These are phyloP conservation scores for Solanum pimpinellifolium DNA, from an alignment of 257 asterid genomes.

Conservation along the genomic window DNA sequence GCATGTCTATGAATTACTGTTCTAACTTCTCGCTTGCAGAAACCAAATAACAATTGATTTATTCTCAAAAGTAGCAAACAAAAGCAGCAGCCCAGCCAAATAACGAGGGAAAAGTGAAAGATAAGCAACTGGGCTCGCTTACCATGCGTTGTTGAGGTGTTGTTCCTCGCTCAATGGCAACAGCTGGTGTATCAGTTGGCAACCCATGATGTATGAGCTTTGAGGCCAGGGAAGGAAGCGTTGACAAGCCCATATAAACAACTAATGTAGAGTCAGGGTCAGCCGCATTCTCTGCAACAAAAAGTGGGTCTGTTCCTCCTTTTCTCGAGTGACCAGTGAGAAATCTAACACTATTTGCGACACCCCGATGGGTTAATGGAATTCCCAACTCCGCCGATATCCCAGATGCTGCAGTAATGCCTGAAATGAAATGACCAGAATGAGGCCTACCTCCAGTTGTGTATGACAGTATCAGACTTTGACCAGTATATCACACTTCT, in stretches of 20 bases:
- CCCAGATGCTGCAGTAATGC: constrained; percentile 98
- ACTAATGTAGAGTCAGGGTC: constrained; percentile 87
- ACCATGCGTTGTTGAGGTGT: constrained; percentile 88
- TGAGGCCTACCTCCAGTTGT: background rate
- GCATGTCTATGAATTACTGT: background rate
- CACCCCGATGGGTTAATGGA: constrained; percentile 94
- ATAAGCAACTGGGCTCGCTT: background rate
- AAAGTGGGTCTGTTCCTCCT: constrained; percentile 89
- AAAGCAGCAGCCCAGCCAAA: background rate
- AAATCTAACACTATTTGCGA: constrained; percentile 79
- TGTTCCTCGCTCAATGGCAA: constrained; percentile 91
- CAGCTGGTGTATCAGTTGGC: constrained; percentile 88
- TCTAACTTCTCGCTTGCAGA: background rate
- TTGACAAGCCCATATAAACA: constrained; percentile 90
- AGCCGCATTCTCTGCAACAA: constrained; percentile 82
- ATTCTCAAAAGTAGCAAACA: background rate
- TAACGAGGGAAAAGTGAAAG: background rate
- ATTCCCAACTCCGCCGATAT: constrained; percentile 94
- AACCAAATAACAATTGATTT: background rate
- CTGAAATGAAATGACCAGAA: constrained; percentile 24
- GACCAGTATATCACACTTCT: background rate
- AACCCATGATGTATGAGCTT: constrained; percentile 63
- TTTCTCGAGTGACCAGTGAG: constrained; percentile 91
- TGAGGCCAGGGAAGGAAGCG: constrained; percentile 78
- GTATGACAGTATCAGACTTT: background rate